Evolutionary conservation across 2,329 filamentous ascomycete species (phyloP).

Genomic region (Fusarium sp.): DNA sequence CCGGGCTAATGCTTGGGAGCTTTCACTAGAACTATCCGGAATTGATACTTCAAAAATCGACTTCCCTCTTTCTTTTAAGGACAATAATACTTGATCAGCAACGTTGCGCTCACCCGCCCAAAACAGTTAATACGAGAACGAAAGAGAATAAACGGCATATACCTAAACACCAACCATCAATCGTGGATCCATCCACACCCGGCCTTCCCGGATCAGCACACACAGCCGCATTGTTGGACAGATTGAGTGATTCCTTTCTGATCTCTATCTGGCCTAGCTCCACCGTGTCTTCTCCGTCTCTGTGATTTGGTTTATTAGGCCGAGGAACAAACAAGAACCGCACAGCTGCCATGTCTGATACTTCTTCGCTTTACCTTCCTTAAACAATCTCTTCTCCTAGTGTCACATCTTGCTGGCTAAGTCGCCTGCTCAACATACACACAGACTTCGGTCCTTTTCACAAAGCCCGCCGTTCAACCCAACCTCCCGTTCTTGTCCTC

Average conservation of each 20-base stretch:
- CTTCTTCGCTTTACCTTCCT: constrained; percentile 11
- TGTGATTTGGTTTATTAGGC: constrained; percentile 11
- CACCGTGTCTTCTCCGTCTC: constrained; percentile 12
- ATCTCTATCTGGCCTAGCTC: constrained; percentile 27
- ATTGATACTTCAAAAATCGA: background rate
- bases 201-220: constrained; percentile 38
- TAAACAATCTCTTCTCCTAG: constrained; percentile 11
- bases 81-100: background rate
- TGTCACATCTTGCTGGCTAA: background rate
- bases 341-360: constrained; percentile 18
- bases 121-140: constrained; percentile 9
- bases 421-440: constrained; percentile 6
- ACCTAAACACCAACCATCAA: constrained; percentile 34
- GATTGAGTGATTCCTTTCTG: constrained; percentile 7
- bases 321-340: constrained; percentile 14
- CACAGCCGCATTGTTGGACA: constrained; percentile 22
- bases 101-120: background rate
- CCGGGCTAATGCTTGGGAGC: constrained; percentile 10
- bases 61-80: background rate
- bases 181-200: constrained; percentile 38
- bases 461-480: background rate
- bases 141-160: background rate
- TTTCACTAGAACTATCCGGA: background rate
- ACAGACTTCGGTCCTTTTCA: constrained; percentile 5
- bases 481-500: background rate